phyloP scores from a whole-genome alignment of 108 stramenopile species.

The Cyclostephanos tholiformis region DNA sequence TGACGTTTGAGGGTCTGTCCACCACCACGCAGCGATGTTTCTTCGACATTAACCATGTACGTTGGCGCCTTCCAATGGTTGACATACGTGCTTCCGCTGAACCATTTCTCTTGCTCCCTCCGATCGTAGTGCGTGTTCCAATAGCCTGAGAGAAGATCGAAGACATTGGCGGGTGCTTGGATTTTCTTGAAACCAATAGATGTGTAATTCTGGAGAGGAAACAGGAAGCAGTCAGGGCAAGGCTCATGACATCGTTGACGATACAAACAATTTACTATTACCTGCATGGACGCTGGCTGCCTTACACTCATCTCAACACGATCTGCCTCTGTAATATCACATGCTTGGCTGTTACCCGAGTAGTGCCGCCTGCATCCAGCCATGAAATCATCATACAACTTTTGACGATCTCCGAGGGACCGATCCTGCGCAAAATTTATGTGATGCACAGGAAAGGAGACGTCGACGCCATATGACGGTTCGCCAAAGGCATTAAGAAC shows the following conservation, averaged over 20 bases:
- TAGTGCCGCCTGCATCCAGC: slow-evolving; percentile 74
- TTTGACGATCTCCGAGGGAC: slow-evolving; percentile 56
- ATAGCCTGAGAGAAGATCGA: slow-evolving; percentile 56
- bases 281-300: slow-evolving; percentile 82
- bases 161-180: slow-evolving; percentile 60
- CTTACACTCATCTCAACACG: slow-evolving; percentile 72
- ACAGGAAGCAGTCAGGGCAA: background rate
- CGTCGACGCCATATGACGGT: slow-evolving; percentile 72
- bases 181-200: slow-evolving; percentile 82
- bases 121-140: slow-evolving; percentile 68
- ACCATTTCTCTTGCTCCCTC: slow-evolving; percentile 66
- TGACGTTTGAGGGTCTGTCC: slow-evolving; percentile 61
- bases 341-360: slow-evolving; percentile 38
- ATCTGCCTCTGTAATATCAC: slow-evolving; percentile 67
- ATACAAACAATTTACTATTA: slow-evolving; percentile 22
- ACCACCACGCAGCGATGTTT: slow-evolving; percentile 64
- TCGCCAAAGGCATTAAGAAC: slow-evolving; percentile 44
- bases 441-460: slow-evolving; percentile 82
- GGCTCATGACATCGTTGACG: background rate
- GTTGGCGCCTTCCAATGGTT: slow-evolving; percentile 83
- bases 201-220: slow-evolving; percentile 64
- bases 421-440: slow-evolving; percentile 22
- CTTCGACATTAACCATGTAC: slow-evolving; percentile 82
- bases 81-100: slow-evolving; percentile 67
- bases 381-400: slow-evolving; percentile 78